Conservation (phyloP, 805 yeast genomes). For the Candida parachauliodes region DNA sequence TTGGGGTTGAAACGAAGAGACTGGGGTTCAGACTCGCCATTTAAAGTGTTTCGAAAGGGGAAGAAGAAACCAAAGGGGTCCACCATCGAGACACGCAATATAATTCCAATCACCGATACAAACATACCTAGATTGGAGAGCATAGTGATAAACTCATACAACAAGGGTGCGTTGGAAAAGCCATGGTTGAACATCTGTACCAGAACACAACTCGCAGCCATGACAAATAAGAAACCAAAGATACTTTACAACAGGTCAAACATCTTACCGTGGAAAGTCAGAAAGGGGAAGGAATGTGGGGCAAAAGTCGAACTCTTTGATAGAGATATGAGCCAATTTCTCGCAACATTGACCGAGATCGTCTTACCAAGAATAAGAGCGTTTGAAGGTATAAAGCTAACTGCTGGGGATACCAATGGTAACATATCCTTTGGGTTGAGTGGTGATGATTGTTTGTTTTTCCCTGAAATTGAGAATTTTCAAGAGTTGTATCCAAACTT, state of each 20-base stretch:
- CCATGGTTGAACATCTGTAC: slow-evolving; percentile 74
- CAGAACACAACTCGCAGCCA: slow-evolving; percentile 78
- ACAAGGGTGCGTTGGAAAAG: slow-evolving; percentile 64
- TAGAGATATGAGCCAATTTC: slow-evolving; percentile 77
- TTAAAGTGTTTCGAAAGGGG: slow-evolving; percentile 74
- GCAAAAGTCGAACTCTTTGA: slow-evolving; percentile 79
- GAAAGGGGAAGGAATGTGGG: slow-evolving; percentile 89
- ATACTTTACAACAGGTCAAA: slow-evolving; percentile 72
- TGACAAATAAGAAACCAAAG: slow-evolving; percentile 85
- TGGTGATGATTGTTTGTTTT: slow-evolving; percentile 70
- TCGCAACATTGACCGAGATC: slow-evolving; percentile 82
- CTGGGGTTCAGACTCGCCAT: slow-evolving; percentile 89
- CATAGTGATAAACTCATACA: slow-evolving; percentile 75
- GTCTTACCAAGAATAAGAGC: slow-evolving; percentile 92
- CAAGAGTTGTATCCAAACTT: slow-evolving; percentile 86
- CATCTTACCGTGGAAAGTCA: slow-evolving; percentile 79
- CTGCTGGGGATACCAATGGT: slow-evolving; percentile 82
- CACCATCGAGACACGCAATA: slow-evolving; percentile 68
- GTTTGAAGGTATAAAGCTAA: slow-evolving; percentile 71
- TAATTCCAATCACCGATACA: slow-evolving; percentile 59
- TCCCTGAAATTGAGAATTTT: slow-evolving; percentile 92
- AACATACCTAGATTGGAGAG: slow-evolving; percentile 71
- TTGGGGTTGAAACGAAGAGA: slow-evolving; percentile 70
- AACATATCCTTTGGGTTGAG: slow-evolving; percentile 81
- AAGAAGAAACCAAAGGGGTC: slow-evolving; percentile 73